Base-by-base conservation (phyloP, 2,329 filamentous ascomycete genomes). In the Paraconiothyrium brasiliense region DNA sequence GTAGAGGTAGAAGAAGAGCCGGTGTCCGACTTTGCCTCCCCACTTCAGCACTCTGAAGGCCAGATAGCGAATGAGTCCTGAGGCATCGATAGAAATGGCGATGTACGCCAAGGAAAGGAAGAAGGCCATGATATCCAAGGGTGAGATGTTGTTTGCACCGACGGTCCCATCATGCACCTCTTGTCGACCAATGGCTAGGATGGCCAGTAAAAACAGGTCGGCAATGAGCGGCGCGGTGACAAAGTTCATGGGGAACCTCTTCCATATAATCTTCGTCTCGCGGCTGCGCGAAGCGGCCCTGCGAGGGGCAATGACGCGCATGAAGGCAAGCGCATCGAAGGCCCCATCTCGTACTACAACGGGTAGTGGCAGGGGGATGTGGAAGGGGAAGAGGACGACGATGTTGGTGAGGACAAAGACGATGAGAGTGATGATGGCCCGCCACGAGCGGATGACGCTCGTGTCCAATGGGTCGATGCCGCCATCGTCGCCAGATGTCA, bases 51-150 rank as follows among this genome's bases (percentile, higher is more conserved):
- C 90, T 63, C 86, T 90, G 80, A 91, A 91, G 0, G 90, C 90
- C 24, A 92, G 73, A 64, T 83, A 92, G 58, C 90, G 81, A 69
- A 92, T 92, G 16, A 92, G 81, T 3, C 90, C 90, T 0, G 90
- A 92, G 2, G 90, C 90, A 66, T 92, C 90, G 61, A 92, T 91
- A 0, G 90, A 92, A 49, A 93, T 91, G 50, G 90, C 90, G 61
- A 92, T 92, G 68, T 92, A 93, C 2, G 90, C 90, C 47, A 92
- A 75, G 0, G 89, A 90, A 47, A 92, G 81, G 78, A 93, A 92
- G 78, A 92, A 92, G 16, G 83, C 79, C 88, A 92, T 91, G 63
- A 92, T 92, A 62, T 92, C 89, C 66, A 91, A 84, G 0, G 90
- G 90, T 2, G 82, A 82, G 67, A 93, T 92, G 69, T 88, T 82